Evolutionary conservation across 176 grass and related monocot genomes (phyloP), one percentile per base, ranked within the genome.

Genomic region (Cenchrus americanus): DNA sequence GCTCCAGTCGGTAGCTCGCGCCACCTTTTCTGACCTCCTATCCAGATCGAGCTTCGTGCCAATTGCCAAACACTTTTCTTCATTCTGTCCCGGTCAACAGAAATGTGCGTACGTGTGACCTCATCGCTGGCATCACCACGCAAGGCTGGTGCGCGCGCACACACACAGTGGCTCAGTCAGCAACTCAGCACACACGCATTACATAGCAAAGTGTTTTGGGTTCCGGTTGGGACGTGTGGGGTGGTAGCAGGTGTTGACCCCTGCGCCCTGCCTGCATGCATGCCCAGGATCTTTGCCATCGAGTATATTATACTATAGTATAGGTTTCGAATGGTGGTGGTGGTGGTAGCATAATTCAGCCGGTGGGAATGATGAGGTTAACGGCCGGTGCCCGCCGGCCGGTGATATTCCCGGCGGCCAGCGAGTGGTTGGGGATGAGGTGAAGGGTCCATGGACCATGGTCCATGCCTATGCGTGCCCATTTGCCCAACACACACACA

Each of bases 11-110:
- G 62, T 67, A 30, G 27, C 27, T 30, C 5, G 69, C 40, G 71
- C 72, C 62, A 76, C 53, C 72, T 51, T 82, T 22, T 77, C 21
- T 82, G 79, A 82, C 86, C n/a, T 80, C 74, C 11, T 17, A 1
- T 5, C 51, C 21, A 2, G 2, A n/a, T n/a, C n/a, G n/a, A 2
- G 1, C 54, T 34, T 17, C 0, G 7, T n/a, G 19, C 55, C 1
- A 66, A 3, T 18, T 27, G 2, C 27, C 26, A 7, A 10, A 51
- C 49, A 44, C 43, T 44, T 8, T 9, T 44, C 43, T n/a, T 58
- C 13, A 14, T 14, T 63, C 14, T 4, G 8, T 17, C 15, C 3
- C 23, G 57, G 57, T 60, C 57, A 60, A 23, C 21, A 58, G 54
- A 21, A 21, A 19, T 18, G 52, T 21, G 54, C 8, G 12, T 51